Conservation (phyloP, 495 filamentous ascomycete species). For the Aspergillus saccharolyticus region DNA sequence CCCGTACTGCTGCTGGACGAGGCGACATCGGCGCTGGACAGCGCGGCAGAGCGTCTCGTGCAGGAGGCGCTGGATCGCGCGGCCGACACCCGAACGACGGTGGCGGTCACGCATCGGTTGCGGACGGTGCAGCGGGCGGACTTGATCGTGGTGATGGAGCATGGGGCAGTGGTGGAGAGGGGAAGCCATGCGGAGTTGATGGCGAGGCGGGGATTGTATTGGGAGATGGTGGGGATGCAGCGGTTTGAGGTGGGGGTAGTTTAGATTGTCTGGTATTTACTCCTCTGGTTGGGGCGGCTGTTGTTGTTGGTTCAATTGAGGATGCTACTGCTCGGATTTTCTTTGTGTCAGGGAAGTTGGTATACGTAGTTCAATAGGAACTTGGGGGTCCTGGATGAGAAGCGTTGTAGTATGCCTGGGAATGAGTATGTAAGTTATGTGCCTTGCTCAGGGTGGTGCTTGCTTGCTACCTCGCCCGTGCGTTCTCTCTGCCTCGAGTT, state of each 20-base stretch:
- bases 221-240: neutral
- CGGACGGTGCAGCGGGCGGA: constrained; percentile 34
- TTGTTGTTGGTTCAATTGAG: too few relatives aligned
- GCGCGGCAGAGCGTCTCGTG: constrained; percentile 30
- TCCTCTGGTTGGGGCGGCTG: too few relatives aligned
- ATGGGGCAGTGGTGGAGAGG: constrained; percentile 27
- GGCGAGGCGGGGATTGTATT: neutral
- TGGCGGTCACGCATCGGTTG: constrained; percentile 29
- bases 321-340: too few relatives aligned
- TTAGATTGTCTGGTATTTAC: neutral
- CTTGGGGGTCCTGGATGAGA: too few relatives aligned
- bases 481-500: too few relatives aligned
- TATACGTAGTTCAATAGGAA: too few relatives aligned
- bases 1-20: constrained; percentile 47
- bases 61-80: constrained; percentile 24
- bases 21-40: constrained; percentile 50
- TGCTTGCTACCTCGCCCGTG: too few relatives aligned
- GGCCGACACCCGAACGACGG: constrained; percentile 20
- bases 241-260: neutral
- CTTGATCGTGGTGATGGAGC: constrained; percentile 34
- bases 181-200: neutral
- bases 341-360: too few relatives aligned
- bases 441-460: too few relatives aligned
- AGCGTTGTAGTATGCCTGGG: too few relatives aligned
- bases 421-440: too few relatives aligned